A percentile compares a stretch with the other conserved stretches of the same genome.
Evolutionary conservation across 169 alveolate genomes (phyloP).

Genomic region (Miamiensis avidus): DNA sequence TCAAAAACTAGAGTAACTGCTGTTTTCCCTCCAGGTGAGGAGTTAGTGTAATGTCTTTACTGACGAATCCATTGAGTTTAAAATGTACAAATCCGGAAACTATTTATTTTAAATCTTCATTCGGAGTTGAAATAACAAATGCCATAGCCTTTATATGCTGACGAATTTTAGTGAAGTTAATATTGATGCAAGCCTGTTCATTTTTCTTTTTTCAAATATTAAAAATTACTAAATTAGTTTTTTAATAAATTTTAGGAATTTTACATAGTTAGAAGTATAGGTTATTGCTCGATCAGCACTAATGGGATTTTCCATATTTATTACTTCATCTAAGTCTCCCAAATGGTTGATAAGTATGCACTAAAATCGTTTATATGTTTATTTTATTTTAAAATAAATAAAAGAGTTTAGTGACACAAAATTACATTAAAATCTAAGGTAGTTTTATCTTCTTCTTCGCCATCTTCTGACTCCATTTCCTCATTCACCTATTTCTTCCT

Average conservation of each 20-base stretch:
- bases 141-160: neutral
- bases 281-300: neutral
- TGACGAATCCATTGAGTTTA: neutral
- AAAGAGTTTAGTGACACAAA: neutral
- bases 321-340: neutral
- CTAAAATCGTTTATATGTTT: neutral
- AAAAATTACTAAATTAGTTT: neutral
- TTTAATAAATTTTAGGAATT: no score
- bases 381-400: no score
- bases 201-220: neutral
- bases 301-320: no score
- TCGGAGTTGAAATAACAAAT: neutral
- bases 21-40: neutral
- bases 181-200: neutral
- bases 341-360: neutral
- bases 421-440: neutral
- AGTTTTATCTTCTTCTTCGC: neutral
- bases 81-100: neutral
- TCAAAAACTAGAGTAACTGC: neutral
- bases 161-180: neutral
- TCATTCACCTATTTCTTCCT: no score
- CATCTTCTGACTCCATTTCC: neutral
- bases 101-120: neutral
- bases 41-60: neutral
- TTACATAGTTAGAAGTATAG: neutral